Evolutionary conservation across 2,329 filamentous ascomycete species (phyloP).

Genomic region (Venturia aucupariae): DNA sequence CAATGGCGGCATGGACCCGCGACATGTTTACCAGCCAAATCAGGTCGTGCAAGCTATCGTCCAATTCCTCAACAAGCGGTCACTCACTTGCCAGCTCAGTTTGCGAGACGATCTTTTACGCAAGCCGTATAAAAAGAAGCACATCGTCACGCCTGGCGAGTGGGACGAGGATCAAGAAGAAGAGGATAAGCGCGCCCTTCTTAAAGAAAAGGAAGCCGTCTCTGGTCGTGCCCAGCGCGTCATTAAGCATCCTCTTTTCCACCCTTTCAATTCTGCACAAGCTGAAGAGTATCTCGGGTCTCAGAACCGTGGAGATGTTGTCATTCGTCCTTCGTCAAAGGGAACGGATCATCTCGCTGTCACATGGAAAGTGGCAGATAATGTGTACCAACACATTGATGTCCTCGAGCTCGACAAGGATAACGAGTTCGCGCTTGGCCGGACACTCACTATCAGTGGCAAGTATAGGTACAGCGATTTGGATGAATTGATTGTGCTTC

Average conservation of each 20-base stretch:
- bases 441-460: constrained; percentile 72
- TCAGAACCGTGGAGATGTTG: constrained; percentile 77
- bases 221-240: constrained; percentile 84
- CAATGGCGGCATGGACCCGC: constrained; percentile 35
- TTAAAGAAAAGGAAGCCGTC: constrained; percentile 76
- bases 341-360: constrained; percentile 91
- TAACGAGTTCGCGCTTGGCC: constrained; percentile 89
- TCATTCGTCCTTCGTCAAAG: constrained; percentile 91
- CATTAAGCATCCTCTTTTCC: constrained; percentile 96
- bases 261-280: constrained; percentile 82
- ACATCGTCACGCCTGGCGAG: constrained; percentile 64
- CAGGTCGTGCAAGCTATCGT: constrained; percentile 10
- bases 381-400: constrained; percentile 96
- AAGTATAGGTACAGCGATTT: constrained; percentile 92
- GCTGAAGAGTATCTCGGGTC: constrained; percentile 89
- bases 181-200: constrained; percentile 64
- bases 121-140: constrained; percentile 55
- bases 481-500: constrained; percentile 92
- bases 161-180: constrained; percentile 83
- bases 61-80: constrained; percentile 70
- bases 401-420: constrained; percentile 95
- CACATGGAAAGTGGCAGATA: constrained; percentile 96
- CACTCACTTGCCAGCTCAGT: constrained; percentile 74
- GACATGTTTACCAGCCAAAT: neutral
- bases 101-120: constrained; percentile 73